These are phyloP conservation scores for Chloranthus sessilifolius DNA, from an alignment of 164 flowering plant genomes.

Conservation along the genomic window DNA sequence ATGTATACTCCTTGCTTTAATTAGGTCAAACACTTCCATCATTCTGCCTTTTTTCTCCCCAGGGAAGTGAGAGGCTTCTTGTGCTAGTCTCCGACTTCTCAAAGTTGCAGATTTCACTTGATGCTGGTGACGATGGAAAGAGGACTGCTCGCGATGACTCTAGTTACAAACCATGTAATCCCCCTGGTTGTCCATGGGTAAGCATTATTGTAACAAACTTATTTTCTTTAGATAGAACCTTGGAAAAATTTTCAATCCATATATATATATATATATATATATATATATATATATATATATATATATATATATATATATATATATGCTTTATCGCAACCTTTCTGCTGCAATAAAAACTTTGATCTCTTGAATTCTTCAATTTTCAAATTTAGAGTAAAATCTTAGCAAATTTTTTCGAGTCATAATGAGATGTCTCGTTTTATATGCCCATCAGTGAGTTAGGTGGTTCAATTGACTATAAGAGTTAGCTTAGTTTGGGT, in stretches of 20 bases:
- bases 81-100: constrained; percentile 53
- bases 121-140: constrained; percentile 1
- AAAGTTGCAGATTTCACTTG: constrained; percentile 10
- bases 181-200: constrained; percentile 41
- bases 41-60: constrained; percentile 12
- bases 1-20: too few relatives aligned
- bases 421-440: too few relatives aligned
- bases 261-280: too few relatives aligned
- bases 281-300: too few relatives aligned
- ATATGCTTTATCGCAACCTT: neutral
- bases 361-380: neutral
- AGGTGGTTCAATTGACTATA: too few relatives aligned
- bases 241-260: neutral
- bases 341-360: neutral
- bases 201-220: constrained; percentile 15
- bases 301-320: too few relatives aligned
- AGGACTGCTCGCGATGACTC: constrained; percentile 12
- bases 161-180: constrained; percentile 10
- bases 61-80: constrained; percentile 94
- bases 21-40: too few relatives aligned
- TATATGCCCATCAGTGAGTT: too few relatives aligned
- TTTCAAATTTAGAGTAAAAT: neutral
- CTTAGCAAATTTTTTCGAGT: too few relatives aligned
- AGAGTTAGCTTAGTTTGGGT: too few relatives aligned
- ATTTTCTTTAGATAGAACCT: neutral